A percentile compares a stretch with the other conserved stretches of the same genome.
Conservation (phyloP, 2,329 filamentous ascomycete species). For the Cadophora gregata region DNA sequence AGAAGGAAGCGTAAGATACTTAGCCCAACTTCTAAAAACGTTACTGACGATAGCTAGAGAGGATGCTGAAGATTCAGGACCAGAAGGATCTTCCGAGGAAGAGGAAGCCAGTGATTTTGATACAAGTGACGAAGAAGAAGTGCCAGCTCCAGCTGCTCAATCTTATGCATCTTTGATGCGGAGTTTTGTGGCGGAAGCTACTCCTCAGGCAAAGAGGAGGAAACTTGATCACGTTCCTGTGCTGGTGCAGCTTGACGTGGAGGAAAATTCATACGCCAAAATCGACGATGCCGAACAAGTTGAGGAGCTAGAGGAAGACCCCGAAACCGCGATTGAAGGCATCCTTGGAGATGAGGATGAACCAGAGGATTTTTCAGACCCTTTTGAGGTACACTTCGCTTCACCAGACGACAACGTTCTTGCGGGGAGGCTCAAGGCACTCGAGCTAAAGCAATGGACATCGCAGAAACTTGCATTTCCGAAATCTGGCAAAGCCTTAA, state of each 20-base stretch:
- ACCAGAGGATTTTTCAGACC: slow-evolving; percentile 64
- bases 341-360: slow-evolving; percentile 48
- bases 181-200: slow-evolving; percentile 56
- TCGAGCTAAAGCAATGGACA: slow-evolving; percentile 58
- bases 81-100: slow-evolving; percentile 49
- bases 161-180: slow-evolving; percentile 65
- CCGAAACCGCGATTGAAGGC: slow-evolving; percentile 45
- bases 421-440: slow-evolving; percentile 56
- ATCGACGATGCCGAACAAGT: slow-evolving; percentile 48
- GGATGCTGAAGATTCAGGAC: slow-evolving; percentile 40
- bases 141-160: slow-evolving; percentile 47
- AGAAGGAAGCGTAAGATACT: slow-evolving; percentile 47
- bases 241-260: slow-evolving; percentile 27
- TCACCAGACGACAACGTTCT: slow-evolving; percentile 67
- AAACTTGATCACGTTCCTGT: slow-evolving; percentile 53
- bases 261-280: slow-evolving; percentile 19
- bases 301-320: slow-evolving; percentile 57
- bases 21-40: neutral
- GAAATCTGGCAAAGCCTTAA: slow-evolving; percentile 55
- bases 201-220: slow-evolving; percentile 60
- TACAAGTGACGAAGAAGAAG: slow-evolving; percentile 52
- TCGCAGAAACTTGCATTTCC: slow-evolving; percentile 51
- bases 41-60: slow-evolving; percentile 33
- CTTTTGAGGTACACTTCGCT: slow-evolving; percentile 83
- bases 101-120: slow-evolving; percentile 50